A percentile compares a stretch with the other conserved stretches of the same genome.
These are phyloP conservation scores for Phytophthora megakarya DNA, from an alignment of 352 stramenopile genomes.

Conservation along the genomic window DNA sequence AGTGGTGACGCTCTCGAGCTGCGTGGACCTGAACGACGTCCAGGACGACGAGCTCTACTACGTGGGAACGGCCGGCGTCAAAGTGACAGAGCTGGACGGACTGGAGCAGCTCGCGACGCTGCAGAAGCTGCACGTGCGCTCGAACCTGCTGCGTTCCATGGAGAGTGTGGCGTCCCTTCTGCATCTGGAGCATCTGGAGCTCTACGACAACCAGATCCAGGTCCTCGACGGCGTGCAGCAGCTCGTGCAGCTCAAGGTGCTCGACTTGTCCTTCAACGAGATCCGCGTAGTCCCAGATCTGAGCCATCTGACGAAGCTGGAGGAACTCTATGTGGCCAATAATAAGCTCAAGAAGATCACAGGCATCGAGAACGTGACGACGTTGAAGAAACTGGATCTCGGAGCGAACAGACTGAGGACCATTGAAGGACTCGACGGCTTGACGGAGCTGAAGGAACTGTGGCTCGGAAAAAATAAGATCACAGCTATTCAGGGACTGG, in stretches of 20 bases:
- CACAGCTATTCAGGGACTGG: slow-evolving; percentile 88
- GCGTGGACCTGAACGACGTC: slow-evolving; percentile 60
- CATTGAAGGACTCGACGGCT: slow-evolving; percentile 92
- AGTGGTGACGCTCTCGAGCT: slow-evolving; percentile 65
- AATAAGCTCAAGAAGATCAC: slow-evolving; percentile 98
- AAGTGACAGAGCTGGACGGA: slow-evolving; percentile 68
- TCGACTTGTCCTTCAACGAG: slow-evolving; percentile 97
- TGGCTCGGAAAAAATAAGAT: slow-evolving; percentile 99
- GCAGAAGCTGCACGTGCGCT: slow-evolving; percentile 74
- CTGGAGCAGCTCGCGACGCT: slow-evolving; percentile 59
- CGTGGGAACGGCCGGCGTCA: slow-evolving; percentile 80
- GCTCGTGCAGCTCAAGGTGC: slow-evolving; percentile 73
- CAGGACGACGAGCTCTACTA: slow-evolving; percentile 85
- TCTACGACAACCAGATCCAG: slow-evolving; percentile 98
- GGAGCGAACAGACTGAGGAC: slow-evolving; percentile 95
- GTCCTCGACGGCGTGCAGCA: slow-evolving; percentile 67
- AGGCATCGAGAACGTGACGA: slow-evolving; percentile 83
- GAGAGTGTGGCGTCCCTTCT: slow-evolving; percentile 61
- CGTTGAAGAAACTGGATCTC: slow-evolving; percentile 95
- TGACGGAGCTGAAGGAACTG: slow-evolving; percentile 93
- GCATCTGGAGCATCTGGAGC: slow-evolving; percentile 92
- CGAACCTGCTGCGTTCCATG: slow-evolving; percentile 85
- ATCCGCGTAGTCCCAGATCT: slow-evolving; percentile 92
- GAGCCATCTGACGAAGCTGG: slow-evolving; percentile 80
- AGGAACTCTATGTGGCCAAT: slow-evolving; percentile 95